phyloP scores from a whole-genome alignment of 202 grass and related monocot species.

The Panicum virgatum region DNA sequence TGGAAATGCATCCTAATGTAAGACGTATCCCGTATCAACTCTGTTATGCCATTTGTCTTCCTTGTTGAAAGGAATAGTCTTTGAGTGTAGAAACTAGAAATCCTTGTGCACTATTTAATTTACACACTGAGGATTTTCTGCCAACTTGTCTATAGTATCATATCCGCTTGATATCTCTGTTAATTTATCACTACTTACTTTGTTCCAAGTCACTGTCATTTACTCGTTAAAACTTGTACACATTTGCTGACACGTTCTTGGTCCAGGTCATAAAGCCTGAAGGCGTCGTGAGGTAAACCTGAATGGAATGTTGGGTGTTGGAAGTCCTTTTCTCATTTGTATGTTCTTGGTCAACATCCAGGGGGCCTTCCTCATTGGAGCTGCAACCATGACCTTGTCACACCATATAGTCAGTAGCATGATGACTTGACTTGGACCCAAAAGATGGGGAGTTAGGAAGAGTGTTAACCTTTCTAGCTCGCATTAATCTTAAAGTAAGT shows the following conservation, averaged over 20 bases:
- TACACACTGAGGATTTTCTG: background rate
- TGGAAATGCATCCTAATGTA: background rate
- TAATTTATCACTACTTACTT: slow-evolving; percentile 11
- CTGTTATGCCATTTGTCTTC: slow-evolving; percentile 47
- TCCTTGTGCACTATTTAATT: background rate
- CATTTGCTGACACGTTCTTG: slow-evolving; percentile 20
- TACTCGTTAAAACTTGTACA: slow-evolving; percentile 11
- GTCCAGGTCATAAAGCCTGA: slow-evolving; percentile 25
- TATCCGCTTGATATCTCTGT: background rate
- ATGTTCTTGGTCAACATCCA: slow-evolving; percentile 17
- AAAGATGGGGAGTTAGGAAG: slow-evolving; percentile 7
- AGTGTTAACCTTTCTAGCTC: background rate
- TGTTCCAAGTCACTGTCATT: slow-evolving; percentile 28
- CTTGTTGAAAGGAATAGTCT: background rate
- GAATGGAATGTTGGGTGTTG: background rate
- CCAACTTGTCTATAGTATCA: background rate
- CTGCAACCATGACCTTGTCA: slow-evolving; percentile 38
- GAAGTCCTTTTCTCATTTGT: slow-evolving; percentile 2
- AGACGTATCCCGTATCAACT: background rate
- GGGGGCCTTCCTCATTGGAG: background rate
- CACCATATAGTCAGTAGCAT: background rate
- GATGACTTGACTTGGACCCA: slow-evolving; percentile 32
- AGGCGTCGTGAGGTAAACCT: slow-evolving; percentile 27
- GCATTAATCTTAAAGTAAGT: background rate
- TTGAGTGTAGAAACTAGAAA: background rate